Evolutionary conservation across 2,329 filamentous ascomycete species (phyloP).

Genomic region (Xylaria sp.): DNA sequence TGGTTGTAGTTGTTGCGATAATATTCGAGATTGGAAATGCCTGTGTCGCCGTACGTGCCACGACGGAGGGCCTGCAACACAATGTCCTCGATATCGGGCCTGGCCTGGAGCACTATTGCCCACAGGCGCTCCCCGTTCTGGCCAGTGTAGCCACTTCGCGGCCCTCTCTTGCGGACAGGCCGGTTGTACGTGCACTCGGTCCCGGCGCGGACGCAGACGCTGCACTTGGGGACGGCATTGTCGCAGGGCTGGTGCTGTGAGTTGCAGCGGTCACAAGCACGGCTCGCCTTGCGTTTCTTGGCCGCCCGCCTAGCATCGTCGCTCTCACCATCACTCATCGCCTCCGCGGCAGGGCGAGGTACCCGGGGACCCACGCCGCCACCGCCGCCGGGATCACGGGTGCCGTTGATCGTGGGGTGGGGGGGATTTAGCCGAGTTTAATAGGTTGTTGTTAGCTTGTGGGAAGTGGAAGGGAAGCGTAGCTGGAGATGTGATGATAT

Average conservation of each 20-base stretch:
- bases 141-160: conserved; percentile 51
- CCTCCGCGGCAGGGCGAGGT: conserved; percentile 43
- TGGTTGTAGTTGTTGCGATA: conserved; percentile 51
- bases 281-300: conserved; percentile 53
- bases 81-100: conserved; percentile 49
- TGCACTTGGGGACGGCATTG: conserved; percentile 59
- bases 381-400: conserved; percentile 25
- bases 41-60: conserved; percentile 47
- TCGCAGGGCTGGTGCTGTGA: conserved; percentile 61
- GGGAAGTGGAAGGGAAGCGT: conserved; percentile 7
- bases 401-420: conserved; percentile 1
- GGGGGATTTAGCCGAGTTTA: not conserved
- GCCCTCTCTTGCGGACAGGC: conserved; percentile 51
- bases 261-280: conserved; percentile 59
- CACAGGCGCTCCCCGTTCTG: conserved; percentile 52
- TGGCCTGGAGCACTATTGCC: conserved; percentile 49
- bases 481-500: not conserved
- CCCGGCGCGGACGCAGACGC: conserved; percentile 56
- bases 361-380: conserved; percentile 39
- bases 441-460: conserved; percentile 5
- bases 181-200: conserved; percentile 52
- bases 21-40: conserved; percentile 49
- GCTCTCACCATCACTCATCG: conserved; percentile 52
- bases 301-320: conserved; percentile 48
- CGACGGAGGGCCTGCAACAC: conserved; percentile 48